Percentiles rank a stretch among this genome's conserved stretches.
Conservation (phyloP, 2,329 filamentous ascomycete genomes). For the Golovinomyces cichoracearum region DNA sequence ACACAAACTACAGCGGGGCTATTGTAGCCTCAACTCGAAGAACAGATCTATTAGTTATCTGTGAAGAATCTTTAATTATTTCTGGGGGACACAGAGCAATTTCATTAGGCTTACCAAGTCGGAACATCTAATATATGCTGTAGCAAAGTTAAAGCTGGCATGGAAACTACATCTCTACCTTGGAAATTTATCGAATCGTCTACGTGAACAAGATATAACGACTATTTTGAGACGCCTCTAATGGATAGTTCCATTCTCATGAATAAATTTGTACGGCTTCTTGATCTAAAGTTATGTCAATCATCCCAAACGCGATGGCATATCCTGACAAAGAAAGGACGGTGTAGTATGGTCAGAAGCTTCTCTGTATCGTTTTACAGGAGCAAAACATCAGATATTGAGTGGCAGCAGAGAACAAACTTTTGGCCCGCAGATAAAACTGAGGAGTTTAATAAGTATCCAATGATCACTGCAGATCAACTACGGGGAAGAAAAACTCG, state of each 20-base stretch:
- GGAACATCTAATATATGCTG: too few relatives aligned
- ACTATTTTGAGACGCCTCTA: too few relatives aligned
- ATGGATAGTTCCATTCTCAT: background rate
- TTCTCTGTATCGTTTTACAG: background rate
- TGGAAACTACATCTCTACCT: too few relatives aligned
- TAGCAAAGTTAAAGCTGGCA: too few relatives aligned
- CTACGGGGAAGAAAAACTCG: slow-evolving; percentile 47
- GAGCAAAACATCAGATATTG: slow-evolving; percentile 24
- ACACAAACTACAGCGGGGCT: too few relatives aligned
- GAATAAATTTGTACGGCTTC: background rate
- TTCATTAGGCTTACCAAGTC: too few relatives aligned
- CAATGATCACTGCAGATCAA: slow-evolving; percentile 60
- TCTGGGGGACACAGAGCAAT: too few relatives aligned
- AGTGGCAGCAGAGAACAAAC: slow-evolving; percentile 67
- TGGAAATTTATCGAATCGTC: too few relatives aligned
- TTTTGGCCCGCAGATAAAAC: slow-evolving; percentile 50
- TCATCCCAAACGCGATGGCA: background rate
- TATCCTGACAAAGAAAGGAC: background rate
- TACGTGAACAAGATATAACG: too few relatives aligned
- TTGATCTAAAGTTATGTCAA: background rate
- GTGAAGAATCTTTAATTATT: too few relatives aligned
- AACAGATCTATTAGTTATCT: too few relatives aligned
- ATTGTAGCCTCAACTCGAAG: too few relatives aligned
- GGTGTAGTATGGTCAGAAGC: background rate
- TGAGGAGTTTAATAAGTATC: slow-evolving; percentile 58